Evolutionary conservation across 257 asterid genomes (phyloP), one percentile per base, ranked within the genome.

Genomic region (Vinca minor): DNA sequence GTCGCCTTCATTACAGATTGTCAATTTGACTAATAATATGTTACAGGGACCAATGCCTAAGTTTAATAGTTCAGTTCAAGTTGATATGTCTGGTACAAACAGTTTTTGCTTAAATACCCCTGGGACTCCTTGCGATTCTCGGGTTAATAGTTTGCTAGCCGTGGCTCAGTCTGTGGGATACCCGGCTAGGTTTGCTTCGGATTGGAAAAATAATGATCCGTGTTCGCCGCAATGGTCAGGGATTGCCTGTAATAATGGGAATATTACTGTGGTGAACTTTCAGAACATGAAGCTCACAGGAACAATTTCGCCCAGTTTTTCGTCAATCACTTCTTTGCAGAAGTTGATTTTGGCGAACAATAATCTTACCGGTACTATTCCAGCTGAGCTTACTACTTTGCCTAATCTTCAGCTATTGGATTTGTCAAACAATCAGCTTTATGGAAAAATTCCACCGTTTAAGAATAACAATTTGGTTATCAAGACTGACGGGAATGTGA

Each of bases 31-130:
- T 21, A 85, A 79, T 44, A 89, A 89, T 64, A 1, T 73, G 74
- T 63, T 89, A 7, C 95, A 89, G 68, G 97, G 97, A 57, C 79
- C 77, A 28, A 80, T 82, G 28, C 97, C 97, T 1, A 62, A 69
- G 13, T 89, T 89, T 59, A 10, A 54, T 2, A 3, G 4, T 10
- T 56, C 84, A 2, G 88, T 85, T 0, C 11, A 42, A 20, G 74
- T 71, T 28, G 95, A 87, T 76, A 8, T 18, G 3, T 31, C 45
- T 0, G 48, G 58, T 47, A 4, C 50, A 3, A 87, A 87, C 72
- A 83, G 90, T 14, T 89, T 89, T 47, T 89, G 96, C 66, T 63
- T 73, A 20, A 18, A 74, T 20, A 63, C 50, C 36, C 81, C 89
- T 42, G 97, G 95, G 20, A 71, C 42, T 5, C 74, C 67, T 15